A percentile compares a stretch with the other conserved stretches of the same genome.
Evolutionary conservation across 306 rosid genomes (phyloP).

Genomic region (Neltuma alba): DNA sequence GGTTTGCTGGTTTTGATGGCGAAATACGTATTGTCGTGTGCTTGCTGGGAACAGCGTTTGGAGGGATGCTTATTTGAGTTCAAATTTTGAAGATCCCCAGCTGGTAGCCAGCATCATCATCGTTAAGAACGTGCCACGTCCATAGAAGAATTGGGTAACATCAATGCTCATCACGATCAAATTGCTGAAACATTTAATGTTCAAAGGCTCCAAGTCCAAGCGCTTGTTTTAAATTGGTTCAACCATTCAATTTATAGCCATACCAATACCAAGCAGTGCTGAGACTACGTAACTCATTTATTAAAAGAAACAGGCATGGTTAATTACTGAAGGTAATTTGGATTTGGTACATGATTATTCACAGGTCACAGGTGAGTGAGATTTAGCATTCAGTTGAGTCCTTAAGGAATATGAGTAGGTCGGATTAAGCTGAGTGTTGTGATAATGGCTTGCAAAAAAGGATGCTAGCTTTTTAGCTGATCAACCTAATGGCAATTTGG

Average conservation of each 20-base stretch:
- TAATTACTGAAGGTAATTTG: slow-evolving; percentile 11
- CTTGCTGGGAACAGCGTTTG: neutral
- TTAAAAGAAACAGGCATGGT: no score
- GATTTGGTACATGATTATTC: slow-evolving; percentile 31
- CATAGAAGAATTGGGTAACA: neutral
- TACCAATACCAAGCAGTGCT: no score
- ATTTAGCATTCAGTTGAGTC: slow-evolving; percentile 19
- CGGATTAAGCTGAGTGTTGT: slow-evolving; percentile 1
- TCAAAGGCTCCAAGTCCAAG: neutral
- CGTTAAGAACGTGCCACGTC: neutral
- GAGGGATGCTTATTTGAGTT: neutral
- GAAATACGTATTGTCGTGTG: slow-evolving; percentile 33
- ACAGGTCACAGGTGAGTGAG: slow-evolving; percentile 35
- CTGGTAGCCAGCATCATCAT: neutral
- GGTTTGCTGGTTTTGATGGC: neutral
- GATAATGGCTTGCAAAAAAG: slow-evolving; percentile 14
- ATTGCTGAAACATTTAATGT: neutral
- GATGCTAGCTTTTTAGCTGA: slow-evolving; percentile 4
- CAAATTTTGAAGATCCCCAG: neutral
- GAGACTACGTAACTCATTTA: no score
- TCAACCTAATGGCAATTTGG: slow-evolving; percentile 33
- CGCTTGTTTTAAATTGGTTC: neutral
- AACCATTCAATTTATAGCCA: no score
- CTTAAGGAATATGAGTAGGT: slow-evolving; percentile 17
- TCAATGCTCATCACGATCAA: no score